Evolutionary conservation across 257 asterid genomes (phyloP), one percentile per base, ranked within the genome.

Genomic region (Lavandula angustifolia): DNA sequence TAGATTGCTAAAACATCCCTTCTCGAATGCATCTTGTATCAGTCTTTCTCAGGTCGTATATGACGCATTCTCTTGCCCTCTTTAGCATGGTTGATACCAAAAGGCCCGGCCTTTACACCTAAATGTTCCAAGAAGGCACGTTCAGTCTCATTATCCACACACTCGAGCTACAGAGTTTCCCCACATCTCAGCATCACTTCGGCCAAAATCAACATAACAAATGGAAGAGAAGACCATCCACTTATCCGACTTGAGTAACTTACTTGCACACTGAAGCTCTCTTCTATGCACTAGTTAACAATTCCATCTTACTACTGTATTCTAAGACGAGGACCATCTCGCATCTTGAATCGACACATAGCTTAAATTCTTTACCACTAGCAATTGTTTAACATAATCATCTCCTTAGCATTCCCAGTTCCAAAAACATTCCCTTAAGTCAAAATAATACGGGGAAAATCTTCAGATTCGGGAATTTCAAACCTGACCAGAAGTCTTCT

Each of bases 401-500:
- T 29, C 44, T 35, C 56, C 40, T 69, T 31, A 35, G 6, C 49
- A 51, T 16, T 47, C 11, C 9, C 38, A 9, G 29, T 40, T 17
- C 64, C 44, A 47, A 54, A 53, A 29, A 41, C 47, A 67, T 7
- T 35, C 53, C 11, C 9, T 48, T 13, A 68, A 73, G 58, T 65
- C 64, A 50, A 31, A 49, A 32, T 42, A 16, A 57, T 18, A 43
- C 2, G 12, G 31, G 54, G 29, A 27, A 27, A 57, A 64, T 4
- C 14, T 37, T 49, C 57, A 62, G 66, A 63, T 50, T 66, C 27
- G 0, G 42, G 54, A 60, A 67, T 64, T 31, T 68, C 72, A 73
- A 78, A 89, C 99, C 99, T 87, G 95, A 60, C 71, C 83, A 17
- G 81, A 78, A 70, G 84, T 79, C 76, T 63, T 77, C 80, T 73